Percentiles rank a stretch among this genome's conserved stretches.
Conservation (phyloP, 2,329 filamentous ascomycete species). For the Tympanopsis confertula region DNA sequence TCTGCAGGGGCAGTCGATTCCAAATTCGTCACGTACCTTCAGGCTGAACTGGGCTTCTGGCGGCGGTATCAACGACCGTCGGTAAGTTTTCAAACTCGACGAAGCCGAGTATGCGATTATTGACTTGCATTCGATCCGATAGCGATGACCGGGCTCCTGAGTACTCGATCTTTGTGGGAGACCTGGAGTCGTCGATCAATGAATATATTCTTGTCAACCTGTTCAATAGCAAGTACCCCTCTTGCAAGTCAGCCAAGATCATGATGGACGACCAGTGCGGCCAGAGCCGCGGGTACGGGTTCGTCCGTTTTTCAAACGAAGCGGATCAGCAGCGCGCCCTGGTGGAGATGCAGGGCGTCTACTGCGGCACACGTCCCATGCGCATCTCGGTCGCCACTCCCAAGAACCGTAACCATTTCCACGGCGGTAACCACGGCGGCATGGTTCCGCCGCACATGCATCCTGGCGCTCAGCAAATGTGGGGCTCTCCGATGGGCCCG, state of each 20-base stretch:
- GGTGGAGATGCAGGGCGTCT: constrained; percentile 97
- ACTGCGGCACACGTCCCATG: constrained; percentile 98
- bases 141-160: constrained; percentile 94
- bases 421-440: constrained; percentile 29
- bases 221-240: constrained; percentile 91
- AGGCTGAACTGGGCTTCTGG: constrained; percentile 99
- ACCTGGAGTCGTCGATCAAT: constrained; percentile 95
- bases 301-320: constrained; percentile 93
- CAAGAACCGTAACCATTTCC: constrained; percentile 59
- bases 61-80: constrained; percentile 85
- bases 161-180: constrained; percentile 94
- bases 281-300: constrained; percentile 94
- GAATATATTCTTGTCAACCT: constrained; percentile 95
- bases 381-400: constrained; percentile 94
- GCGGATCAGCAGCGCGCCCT: constrained; percentile 91
- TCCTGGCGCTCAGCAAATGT: background rate
- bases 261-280: constrained; percentile 98
- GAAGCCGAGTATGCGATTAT: background rate
- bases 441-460: constrained; percentile 27
- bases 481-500: background rate
- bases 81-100: constrained; percentile 36
- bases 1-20: constrained; percentile 79
- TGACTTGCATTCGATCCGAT: constrained; percentile 12
- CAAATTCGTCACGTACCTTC: constrained; percentile 88
- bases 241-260: constrained; percentile 98